These are phyloP conservation scores for Helotiales sp. DNA, from an alignment of 2,329 filamentous ascomycete genomes.

Conservation along the genomic window DNA sequence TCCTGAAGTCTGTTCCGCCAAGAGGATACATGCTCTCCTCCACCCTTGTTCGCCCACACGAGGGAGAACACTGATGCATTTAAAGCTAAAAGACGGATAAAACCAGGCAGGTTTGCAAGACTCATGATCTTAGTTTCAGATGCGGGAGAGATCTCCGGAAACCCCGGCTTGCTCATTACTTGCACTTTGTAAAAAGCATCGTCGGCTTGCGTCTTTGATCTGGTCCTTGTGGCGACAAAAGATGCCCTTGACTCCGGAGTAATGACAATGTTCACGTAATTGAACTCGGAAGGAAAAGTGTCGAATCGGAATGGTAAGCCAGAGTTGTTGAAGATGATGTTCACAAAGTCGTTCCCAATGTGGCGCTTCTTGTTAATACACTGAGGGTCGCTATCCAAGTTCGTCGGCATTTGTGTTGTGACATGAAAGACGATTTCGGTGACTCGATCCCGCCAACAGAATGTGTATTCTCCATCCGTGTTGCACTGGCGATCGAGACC, in stretches of 20 bases:
- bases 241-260: constrained; percentile 80
- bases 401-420: constrained; percentile 95
- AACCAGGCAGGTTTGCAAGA: constrained; percentile 76
- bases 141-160: constrained; percentile 89
- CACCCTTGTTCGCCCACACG: constrained; percentile 80
- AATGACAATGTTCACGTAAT: constrained; percentile 95
- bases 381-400: constrained; percentile 71
- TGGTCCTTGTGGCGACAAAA: constrained; percentile 65
- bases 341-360: constrained; percentile 97
- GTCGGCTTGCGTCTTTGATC: constrained; percentile 38
- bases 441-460: constrained; percentile 92
- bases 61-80: constrained; percentile 92
- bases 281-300: constrained; percentile 93
- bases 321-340: constrained; percentile 97
- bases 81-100: constrained; percentile 84
- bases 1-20: constrained; percentile 87
- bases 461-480: constrained; percentile 82
- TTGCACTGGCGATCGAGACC: constrained; percentile 79
- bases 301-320: constrained; percentile 86
- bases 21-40: constrained; percentile 80
- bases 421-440: constrained; percentile 96
- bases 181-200: constrained; percentile 80
- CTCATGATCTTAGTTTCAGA: constrained; percentile 88
- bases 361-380: constrained; percentile 88
- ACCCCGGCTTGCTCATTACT: constrained; percentile 82